A percentile compares a stretch with the other conserved stretches of the same genome.
phyloP scores from a whole-genome alignment of 2,329 filamentous ascomycete genomes.

The Fusarium staphyleae region DNA sequence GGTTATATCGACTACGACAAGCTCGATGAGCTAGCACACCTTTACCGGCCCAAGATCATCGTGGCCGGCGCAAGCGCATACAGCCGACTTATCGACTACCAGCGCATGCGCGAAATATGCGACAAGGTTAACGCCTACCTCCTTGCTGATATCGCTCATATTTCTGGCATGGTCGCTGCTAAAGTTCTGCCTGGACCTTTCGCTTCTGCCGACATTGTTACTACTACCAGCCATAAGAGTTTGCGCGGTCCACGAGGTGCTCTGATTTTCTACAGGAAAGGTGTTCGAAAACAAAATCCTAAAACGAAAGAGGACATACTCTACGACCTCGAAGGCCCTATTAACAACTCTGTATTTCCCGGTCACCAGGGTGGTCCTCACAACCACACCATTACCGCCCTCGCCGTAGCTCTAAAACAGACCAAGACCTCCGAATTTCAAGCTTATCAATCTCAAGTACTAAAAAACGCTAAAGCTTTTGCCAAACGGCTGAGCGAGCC shows the following conservation, averaged over 20 bases:
- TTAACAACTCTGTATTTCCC: constrained; percentile 97
- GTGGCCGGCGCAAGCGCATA: constrained; percentile 96
- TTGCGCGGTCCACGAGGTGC: constrained; percentile 93
- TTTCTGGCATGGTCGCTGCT: constrained; percentile 91
- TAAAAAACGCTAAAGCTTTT: constrained; percentile 90
- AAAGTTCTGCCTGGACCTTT: constrained; percentile 93
- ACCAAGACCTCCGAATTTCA: constrained; percentile 89
- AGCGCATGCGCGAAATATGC: constrained; percentile 86
- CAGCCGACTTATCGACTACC: constrained; percentile 94
- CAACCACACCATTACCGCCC: constrained; percentile 97
- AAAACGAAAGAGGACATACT: constrained; percentile 86
- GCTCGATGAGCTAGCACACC: constrained; percentile 82
- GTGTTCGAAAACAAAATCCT: constrained; percentile 79
- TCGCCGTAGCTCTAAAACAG: constrained; percentile 94
- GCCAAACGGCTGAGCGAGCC: constrained; percentile 69
- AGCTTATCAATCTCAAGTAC: constrained; percentile 87
- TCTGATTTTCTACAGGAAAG: constrained; percentile 98
- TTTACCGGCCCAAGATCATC: constrained; percentile 95
- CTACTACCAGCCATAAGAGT: constrained; percentile 97
- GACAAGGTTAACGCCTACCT: constrained; percentile 94
- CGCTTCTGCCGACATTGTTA: constrained; percentile 89
- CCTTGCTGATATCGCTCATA: constrained; percentile 95
- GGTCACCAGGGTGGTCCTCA: constrained; percentile 98
- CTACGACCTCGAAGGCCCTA: constrained; percentile 91
- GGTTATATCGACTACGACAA: constrained; percentile 95